Evolutionary conservation across 2,329 filamentous ascomycete species (phyloP), one percentile per base, ranked within the genome.

Genomic region (Aureobasidium sp.): DNA sequence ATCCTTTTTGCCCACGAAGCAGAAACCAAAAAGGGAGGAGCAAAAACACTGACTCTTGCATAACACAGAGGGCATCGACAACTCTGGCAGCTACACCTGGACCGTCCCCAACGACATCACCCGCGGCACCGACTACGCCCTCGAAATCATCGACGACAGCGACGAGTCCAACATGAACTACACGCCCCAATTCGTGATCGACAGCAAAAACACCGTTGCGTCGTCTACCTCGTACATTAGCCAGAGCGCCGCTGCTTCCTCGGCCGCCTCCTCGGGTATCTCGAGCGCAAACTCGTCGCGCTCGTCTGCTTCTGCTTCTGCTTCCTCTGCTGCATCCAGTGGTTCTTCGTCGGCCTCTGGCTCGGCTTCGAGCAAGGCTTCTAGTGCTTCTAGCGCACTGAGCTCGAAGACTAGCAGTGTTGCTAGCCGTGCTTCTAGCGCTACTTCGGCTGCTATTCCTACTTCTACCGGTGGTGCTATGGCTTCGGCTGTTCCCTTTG

Each of bases 331-430:
- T 17, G 45, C 71, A 7, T 60, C 62, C 21, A 50, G 45, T 15
- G 82, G 77, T 64, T 81, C 79, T 47, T 83, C 80, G 78, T 94
- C 95, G 38, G 38, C 38, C n/a, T 42, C 38, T n/a, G 7, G 13
- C 15, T 45, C 42, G n/a, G 40, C 40, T 4, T 43, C 40, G 10
- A 23, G n/a, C 11, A 25, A 6, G 13, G 42, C 42, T 27, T 84
- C 81, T 35, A 87, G 76, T 59, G 86, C 81, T 75, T 38, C 38
- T 23, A 29, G 53, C 38, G n/a, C n/a, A n/a, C n/a, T n/a, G n/a
- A n/a, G 27, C 13, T 29, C 27, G 4, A n/a, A 38, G 17, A 31
- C 76, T 57, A 96, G 75, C 71, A 21, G 7, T 19, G 35, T 21
- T 40, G 43, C 50, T 40, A 37, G 57, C 46, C 21, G 37, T 33